A percentile compares a stretch with the other conserved stretches of the same genome.
Conservation (phyloP, 805 yeast species). For the Brettanomyces nanus region DNA sequence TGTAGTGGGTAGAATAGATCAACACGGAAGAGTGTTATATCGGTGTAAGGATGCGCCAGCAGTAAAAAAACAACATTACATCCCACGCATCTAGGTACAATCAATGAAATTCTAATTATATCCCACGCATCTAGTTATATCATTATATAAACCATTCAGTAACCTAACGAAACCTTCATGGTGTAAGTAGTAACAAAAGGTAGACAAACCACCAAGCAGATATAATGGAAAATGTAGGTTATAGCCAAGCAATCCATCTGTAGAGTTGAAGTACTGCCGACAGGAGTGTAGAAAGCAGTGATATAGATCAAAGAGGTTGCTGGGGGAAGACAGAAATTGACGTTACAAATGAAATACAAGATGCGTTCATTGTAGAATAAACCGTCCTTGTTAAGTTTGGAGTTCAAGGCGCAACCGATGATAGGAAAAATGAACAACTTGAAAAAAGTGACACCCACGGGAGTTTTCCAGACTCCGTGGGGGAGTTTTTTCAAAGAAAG, state of each 20-base stretch:
- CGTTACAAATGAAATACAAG: constrained; percentile 62
- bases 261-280: constrained; percentile 37
- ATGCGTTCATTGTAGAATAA: constrained; percentile 57
- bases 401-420: constrained; percentile 60
- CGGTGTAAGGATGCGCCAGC: too few species aligned
- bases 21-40: too few species aligned
- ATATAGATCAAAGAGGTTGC: constrained; percentile 85
- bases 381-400: constrained; percentile 52
- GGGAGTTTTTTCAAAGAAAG: constrained; percentile 54
- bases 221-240: constrained; percentile 65
- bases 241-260: constrained; percentile 87
- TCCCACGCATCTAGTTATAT: too few species aligned
- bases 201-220: constrained; percentile 55
- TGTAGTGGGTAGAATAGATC: too few species aligned
- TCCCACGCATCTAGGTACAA: too few species aligned
- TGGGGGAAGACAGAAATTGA: constrained; percentile 75
- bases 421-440: constrained; percentile 70
- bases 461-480: constrained; percentile 63
- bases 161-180: constrained; percentile 39
- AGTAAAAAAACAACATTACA: too few species aligned
- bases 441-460: constrained; percentile 44
- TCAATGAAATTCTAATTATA: too few species aligned
- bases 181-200: constrained; percentile 73
- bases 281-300: constrained; percentile 81
- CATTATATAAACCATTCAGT: constrained; percentile 12